Conservation (phyloP, 495 filamentous ascomycete species). For the Neurospora terricola region DNA sequence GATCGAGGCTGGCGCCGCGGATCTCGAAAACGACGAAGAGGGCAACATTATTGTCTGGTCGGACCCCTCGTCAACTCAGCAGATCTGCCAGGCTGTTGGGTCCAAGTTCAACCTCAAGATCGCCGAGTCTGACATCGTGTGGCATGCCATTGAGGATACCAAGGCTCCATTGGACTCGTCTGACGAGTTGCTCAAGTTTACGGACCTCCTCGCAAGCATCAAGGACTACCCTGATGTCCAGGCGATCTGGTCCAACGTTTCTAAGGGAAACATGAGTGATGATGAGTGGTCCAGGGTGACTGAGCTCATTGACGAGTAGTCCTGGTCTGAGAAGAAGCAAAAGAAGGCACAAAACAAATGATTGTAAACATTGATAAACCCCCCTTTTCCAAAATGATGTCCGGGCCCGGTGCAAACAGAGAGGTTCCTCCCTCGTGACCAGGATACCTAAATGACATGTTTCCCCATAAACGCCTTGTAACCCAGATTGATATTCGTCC, state of each 20-base stretch:
- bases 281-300: constrained; percentile 41
- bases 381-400: not conserved
- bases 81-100: constrained; percentile 52
- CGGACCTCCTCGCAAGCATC: constrained; percentile 43
- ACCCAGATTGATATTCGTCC: not conserved
- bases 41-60: constrained; percentile 66
- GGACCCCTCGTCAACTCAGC: constrained; percentile 56
- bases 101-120: constrained; percentile 51
- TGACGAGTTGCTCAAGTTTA: constrained; percentile 41
- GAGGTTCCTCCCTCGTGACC: not conserved
- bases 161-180: constrained; percentile 44
- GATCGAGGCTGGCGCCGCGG: constrained; percentile 76
- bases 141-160: constrained; percentile 74
- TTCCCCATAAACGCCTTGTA: not conserved
- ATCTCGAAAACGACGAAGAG: constrained; percentile 62
- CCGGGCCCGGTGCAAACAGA: not conserved
- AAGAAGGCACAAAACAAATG: not conserved
- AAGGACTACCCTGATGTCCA: constrained; percentile 55
- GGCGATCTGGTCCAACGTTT: constrained; percentile 56
- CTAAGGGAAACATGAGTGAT: constrained; percentile 32
- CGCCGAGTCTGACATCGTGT: constrained; percentile 67
- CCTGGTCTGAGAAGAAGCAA: not conserved
- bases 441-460: not conserved
- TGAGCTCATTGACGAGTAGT: constrained; percentile 29
- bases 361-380: constrained; percentile 7